Base-by-base conservation (phyloP, 1,284 basidiomycete genomes). In the Hypsizygus ulmarius region DNA sequence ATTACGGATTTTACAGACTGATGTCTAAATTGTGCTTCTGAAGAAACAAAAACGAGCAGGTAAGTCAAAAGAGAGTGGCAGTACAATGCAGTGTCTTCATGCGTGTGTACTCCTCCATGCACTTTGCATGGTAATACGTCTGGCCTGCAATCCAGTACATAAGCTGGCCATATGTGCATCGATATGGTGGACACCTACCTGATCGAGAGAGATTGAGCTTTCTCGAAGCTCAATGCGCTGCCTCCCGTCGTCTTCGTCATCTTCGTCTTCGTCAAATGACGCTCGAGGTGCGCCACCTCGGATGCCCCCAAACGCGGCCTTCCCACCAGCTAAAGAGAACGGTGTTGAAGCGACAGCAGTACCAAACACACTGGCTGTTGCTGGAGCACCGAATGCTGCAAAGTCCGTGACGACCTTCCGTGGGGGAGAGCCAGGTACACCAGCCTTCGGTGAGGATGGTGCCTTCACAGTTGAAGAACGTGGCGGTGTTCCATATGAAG, bases 331-430 rank as follows among this genome's bases (percentile, higher is more conserved):
- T 46, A 89, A 70, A 15, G 85, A 89, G 69, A 90, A 90, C 4
- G 85, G 88, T 12, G 84, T 81, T 5, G 80, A 74, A 16, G 84
- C 81, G 6, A 93, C 88, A 10, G 86, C 86, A 1, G 89, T 90
- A 19, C 83, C 84, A 57, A 90, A 90, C 25, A 91, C 87, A 58
- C 86, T 89, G 1, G 81, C 77, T 12, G 76, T 79, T 49, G 81
- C 76, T 1, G 84, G 77, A 6, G 87, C 87, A n/a, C 90, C 88
- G 62, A 97, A 97, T 0, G 92, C 77, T 40, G 91, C 90, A 68
- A 97, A 97, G 59, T 93, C 89, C 18, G 82, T 82, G 14, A 95
- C 84, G 14, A 96, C 89, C 59, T 87, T 90, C 56, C 93, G 85
- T 8, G 89, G 81, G 1, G 91, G 87, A 28, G 80, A 84, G 5